Evolutionary conservation across 2,329 filamentous ascomycete species (phyloP).

Genomic region (Colletotrichum lindemuthianum): DNA sequence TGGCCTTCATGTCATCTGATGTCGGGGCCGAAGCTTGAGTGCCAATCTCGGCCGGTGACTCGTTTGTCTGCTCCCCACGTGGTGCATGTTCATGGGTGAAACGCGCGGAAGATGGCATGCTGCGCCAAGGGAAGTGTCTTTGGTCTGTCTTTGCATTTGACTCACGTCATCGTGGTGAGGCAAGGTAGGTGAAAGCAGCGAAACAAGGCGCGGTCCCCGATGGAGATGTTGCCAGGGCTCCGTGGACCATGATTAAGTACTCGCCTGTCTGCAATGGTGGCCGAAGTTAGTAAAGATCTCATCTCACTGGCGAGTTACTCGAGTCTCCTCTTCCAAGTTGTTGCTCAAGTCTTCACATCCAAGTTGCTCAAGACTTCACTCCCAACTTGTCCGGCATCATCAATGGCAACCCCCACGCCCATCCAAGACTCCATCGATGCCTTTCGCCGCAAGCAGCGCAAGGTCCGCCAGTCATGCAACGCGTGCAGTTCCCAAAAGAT

Average conservation of each 20-base stretch:
- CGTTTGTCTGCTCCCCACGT: background rate
- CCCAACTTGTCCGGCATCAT: conserved; percentile 7
- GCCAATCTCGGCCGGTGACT: background rate
- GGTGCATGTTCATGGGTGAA: background rate
- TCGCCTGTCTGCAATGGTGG: conserved; percentile 9
- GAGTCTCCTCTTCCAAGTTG: too few species aligned
- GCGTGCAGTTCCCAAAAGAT: conserved; percentile 25
- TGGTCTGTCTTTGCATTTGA: conserved; percentile 1
- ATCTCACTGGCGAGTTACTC: too few species aligned
- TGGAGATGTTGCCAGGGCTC: conserved; percentile 7
- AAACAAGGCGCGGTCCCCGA: background rate
- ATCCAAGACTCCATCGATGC: conserved; percentile 3
- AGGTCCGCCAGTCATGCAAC: conserved; percentile 20
- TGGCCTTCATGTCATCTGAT: conserved; percentile 6
- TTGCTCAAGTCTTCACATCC: too few species aligned
- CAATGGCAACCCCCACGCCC: conserved; percentile 11
- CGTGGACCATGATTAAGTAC: conserved; percentile 6
- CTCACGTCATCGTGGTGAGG: background rate
- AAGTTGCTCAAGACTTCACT: conserved; percentile 1
- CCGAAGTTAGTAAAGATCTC: too few species aligned
- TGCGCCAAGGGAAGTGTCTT: conserved; percentile 1
- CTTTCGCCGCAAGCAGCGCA: conserved; percentile 7
- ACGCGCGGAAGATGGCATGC: background rate
- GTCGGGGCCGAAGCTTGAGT: conserved; percentile 2
- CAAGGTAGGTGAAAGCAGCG: background rate